These are phyloP conservation scores for Hebeloma cylindrosporum DNA, from an alignment of 768 basidiomycete species.

Conservation along the genomic window DNA sequence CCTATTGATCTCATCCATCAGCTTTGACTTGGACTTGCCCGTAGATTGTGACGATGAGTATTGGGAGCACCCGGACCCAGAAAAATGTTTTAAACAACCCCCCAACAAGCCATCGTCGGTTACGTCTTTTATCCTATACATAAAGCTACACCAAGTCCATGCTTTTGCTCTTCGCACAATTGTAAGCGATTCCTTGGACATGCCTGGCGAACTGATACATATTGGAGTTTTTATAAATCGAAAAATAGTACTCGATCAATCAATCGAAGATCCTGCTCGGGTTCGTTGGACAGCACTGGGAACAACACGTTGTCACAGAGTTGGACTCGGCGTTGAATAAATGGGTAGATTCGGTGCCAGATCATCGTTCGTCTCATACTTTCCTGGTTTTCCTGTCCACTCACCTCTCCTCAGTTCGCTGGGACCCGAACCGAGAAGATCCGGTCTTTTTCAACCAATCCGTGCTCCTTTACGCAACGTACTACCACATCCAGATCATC, in stretches of 20 bases:
- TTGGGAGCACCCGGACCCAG: conserved; percentile 63
- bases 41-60: conserved; percentile 72
- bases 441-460: conserved; percentile 57
- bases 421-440: conserved; percentile 51
- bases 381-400: neutral
- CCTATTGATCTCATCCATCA: conserved; percentile 24
- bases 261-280: conserved; percentile 67
- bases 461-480: conserved; percentile 47
- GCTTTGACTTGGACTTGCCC: conserved; percentile 73
- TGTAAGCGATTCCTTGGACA: conserved; percentile 47
- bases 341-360: conserved; percentile 69
- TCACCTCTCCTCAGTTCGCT: conserved; percentile 39
- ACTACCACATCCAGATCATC: conserved; percentile 67
- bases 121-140: conserved; percentile 52
- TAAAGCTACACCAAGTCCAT: conserved; percentile 64
- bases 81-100: conserved; percentile 69
- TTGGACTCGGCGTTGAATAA: conserved; percentile 71
- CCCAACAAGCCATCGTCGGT: conserved; percentile 56
- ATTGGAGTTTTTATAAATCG: neutral
- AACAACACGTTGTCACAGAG: conserved; percentile 66
- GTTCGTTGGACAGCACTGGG: conserved; percentile 63
- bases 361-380: conserved; percentile 43
- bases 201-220: neutral
- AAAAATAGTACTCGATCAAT: conserved; percentile 85
- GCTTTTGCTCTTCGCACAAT: conserved; percentile 66